These are phyloP conservation scores for Sporisorium sorghi DNA, from an alignment of 1,284 basidiomycete species.

Conservation along the genomic window DNA sequence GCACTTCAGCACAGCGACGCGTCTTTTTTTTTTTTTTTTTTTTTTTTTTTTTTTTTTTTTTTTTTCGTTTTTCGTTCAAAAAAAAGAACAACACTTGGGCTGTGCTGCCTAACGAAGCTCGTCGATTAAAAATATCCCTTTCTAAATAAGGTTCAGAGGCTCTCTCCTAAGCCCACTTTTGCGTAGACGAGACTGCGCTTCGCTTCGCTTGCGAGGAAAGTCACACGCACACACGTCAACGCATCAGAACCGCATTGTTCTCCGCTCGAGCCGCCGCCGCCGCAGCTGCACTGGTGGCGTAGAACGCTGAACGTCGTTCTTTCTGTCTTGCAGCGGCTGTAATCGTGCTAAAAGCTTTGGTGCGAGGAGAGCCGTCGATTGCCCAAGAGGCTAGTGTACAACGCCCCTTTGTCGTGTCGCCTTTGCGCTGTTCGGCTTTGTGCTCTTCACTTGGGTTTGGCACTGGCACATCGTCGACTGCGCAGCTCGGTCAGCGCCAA, in stretches of 20 bases:
- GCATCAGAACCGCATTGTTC: slow-evolving; percentile 3
- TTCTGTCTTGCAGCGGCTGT: too few species aligned
- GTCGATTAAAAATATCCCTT: neutral
- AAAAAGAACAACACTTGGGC: slow-evolving; percentile 31
- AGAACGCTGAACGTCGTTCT: neutral
- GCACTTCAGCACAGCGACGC: slow-evolving; percentile 12
- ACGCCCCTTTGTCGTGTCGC: too few species aligned
- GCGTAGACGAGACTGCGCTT: slow-evolving; percentile 1
- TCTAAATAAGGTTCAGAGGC: slow-evolving; percentile 24
- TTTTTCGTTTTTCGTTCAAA: too few species aligned
- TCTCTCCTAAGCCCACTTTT: slow-evolving; percentile 3
- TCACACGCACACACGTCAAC: too few species aligned
- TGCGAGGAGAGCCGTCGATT: too few species aligned
- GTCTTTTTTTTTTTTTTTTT: slow-evolving; percentile 4
- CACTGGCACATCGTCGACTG: slow-evolving; percentile 1
- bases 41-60: too few species aligned
- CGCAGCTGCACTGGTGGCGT: slow-evolving; percentile 4
- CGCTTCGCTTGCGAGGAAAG: neutral
- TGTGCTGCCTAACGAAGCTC: neutral
- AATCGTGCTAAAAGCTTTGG: too few species aligned
- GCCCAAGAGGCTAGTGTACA: too few species aligned
- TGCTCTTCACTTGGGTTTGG: neutral
- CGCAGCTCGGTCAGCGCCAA: slow-evolving; percentile 4
- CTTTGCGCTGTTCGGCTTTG: neutral
- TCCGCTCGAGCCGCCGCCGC: neutral